These are phyloP conservation scores for Beauveria sp. DNA, from an alignment of 2,329 filamentous ascomycete genomes.

Conservation along the genomic window DNA sequence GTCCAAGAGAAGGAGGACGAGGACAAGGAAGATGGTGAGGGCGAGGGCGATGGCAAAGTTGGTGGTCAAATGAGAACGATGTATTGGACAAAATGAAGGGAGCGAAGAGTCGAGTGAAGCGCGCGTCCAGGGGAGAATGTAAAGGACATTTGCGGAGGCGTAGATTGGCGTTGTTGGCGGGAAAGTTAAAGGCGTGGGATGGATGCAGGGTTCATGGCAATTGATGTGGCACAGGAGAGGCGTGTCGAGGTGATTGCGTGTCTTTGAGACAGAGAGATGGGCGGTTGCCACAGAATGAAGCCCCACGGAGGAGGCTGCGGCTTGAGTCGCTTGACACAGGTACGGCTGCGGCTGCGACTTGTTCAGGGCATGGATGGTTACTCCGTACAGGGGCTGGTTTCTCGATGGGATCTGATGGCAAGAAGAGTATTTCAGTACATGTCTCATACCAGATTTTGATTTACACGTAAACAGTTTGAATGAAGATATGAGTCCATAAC, in stretches of 20 bases:
- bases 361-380: no score
- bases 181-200: not conserved
- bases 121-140: not conserved
- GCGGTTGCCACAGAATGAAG: conserved; percentile 7
- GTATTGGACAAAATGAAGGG: not conserved
- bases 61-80: not conserved
- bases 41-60: no score
- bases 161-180: not conserved
- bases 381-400: no score
- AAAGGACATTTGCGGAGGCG: not conserved
- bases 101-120: not conserved
- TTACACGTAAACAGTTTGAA: no score
- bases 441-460: no score
- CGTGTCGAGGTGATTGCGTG: conserved; percentile 7
- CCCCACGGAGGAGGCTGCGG: not conserved
- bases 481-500: no score
- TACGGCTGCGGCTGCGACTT: not conserved
- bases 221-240: conserved; percentile 7
- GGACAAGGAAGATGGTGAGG: not conserved
- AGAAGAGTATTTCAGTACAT: no score
- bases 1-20: not conserved
- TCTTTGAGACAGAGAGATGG: conserved; percentile 5
- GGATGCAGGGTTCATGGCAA: not conserved
- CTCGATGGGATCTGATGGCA: no score
- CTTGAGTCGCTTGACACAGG: not conserved